phyloP scores from a whole-genome alignment of 306 rosid species.

The Casuarina glauca region DNA sequence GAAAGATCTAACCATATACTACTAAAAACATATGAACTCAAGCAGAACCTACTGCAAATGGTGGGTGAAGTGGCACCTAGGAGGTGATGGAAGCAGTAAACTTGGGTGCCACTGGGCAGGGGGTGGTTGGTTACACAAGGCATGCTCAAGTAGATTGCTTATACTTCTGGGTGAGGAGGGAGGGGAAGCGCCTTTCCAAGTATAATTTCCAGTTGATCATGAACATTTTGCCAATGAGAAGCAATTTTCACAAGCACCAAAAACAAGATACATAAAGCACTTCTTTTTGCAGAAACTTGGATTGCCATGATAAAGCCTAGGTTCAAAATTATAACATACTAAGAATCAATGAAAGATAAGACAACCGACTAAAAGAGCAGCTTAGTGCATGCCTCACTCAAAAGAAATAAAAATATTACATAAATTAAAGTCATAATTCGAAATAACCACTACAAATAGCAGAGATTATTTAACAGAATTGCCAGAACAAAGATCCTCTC shows the following conservation, averaged over 20 bases:
- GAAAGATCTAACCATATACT: not conserved
- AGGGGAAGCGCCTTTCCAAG: not conserved
- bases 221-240: not conserved
- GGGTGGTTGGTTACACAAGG: not conserved
- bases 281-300: not conserved
- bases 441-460: not conserved
- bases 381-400: not conserved
- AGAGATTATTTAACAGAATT: not conserved
- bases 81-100: too few species aligned
- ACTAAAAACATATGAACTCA: too few species aligned
- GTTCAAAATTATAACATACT: not conserved
- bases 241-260: not conserved
- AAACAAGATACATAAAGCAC: not conserved
- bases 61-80: too few species aligned
- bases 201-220: not conserved
- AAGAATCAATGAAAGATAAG: not conserved
- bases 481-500: not conserved
- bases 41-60: too few species aligned
- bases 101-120: too few species aligned
- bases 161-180: too few species aligned
- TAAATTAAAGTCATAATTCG: not conserved
- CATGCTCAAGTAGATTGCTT: not conserved
- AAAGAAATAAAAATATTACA: not conserved
- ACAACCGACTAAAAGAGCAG: not conserved
- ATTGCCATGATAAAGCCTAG: too few species aligned